Conservation (phyloP, 139 green algal species). For the Picochlorum sp. region DNA sequence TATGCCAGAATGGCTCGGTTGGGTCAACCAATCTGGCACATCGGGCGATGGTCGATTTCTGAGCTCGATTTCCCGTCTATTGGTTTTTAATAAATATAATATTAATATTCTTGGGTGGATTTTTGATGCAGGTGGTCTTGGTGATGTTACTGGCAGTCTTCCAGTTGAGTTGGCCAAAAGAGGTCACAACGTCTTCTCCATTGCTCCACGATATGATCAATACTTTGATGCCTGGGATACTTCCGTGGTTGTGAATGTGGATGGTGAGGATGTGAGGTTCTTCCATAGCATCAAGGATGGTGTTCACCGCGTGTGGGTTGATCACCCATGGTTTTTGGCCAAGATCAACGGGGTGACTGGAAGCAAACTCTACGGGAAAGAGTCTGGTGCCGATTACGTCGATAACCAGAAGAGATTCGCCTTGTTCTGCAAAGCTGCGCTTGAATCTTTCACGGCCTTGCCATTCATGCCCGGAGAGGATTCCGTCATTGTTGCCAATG, state of each 20-base stretch:
- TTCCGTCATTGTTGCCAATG: constrained; percentile 88
- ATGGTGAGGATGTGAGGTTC: constrained; percentile 85
- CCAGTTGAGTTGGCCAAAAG: constrained; percentile 39
- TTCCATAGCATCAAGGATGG: constrained; percentile 96
- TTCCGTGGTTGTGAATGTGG: constrained; percentile 56
- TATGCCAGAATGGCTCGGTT: not conserved
- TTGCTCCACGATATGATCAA: constrained; percentile 93
- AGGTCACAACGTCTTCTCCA: constrained; percentile 91
- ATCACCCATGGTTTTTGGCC: constrained; percentile 90
- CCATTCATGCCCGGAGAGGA: constrained; percentile 89
- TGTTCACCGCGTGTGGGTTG: constrained; percentile 94
- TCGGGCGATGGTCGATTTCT: too few species aligned
- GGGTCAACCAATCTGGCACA: too few species aligned
- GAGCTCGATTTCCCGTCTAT: too few species aligned
- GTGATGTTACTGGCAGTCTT: constrained; percentile 58
- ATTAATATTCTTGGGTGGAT: not conserved
- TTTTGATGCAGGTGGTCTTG: constrained; percentile 54
- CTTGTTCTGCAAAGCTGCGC: constrained; percentile 88
- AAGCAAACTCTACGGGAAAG: constrained; percentile 90
- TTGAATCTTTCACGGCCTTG: constrained; percentile 60
- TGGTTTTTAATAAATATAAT: too few species aligned
- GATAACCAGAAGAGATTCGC: constrained; percentile 96
- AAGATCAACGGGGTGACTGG: constrained; percentile 95
- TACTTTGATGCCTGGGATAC: constrained; percentile 97
- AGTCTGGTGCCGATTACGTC: constrained; percentile 80